A percentile compares a stretch with the other conserved stretches of the same genome.
phyloP scores from a whole-genome alignment of 208 protist species.

The Leishmania mexicana region DNA sequence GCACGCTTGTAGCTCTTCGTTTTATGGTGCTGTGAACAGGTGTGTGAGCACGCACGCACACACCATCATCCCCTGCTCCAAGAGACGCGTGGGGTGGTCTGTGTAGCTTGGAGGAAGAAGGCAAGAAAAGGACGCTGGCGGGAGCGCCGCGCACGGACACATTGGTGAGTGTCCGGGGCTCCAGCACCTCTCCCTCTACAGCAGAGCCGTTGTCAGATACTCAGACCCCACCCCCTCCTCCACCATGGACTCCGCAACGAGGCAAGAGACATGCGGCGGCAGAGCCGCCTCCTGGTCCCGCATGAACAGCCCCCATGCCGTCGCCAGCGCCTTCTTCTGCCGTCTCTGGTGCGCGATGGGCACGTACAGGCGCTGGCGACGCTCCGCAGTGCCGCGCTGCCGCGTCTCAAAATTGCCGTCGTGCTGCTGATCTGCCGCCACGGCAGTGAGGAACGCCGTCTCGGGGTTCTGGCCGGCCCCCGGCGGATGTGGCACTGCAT shows the following conservation, averaged over 20 bases:
- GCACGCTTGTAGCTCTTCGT: neutral
- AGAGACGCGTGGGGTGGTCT: neutral
- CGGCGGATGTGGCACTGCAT: neutral
- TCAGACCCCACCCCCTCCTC: conserved; percentile 50
- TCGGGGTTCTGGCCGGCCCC: neutral
- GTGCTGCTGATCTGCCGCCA: conserved; percentile 8
- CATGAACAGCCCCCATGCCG: conserved; percentile 37
- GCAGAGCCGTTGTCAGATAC: conserved; percentile 61
- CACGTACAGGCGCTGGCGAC: conserved; percentile 53
- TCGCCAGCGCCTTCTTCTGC: conserved; percentile 38
- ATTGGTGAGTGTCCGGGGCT: neutral
- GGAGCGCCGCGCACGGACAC: neutral
- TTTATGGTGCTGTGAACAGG: neutral
- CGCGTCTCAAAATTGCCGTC: conserved; percentile 40
- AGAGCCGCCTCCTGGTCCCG: conserved; percentile 28
- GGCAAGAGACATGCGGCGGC: conserved; percentile 30
- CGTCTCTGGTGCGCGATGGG: conserved; percentile 41
- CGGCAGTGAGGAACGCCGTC: conserved; percentile 4
- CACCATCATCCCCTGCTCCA: neutral
- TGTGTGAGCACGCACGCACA: neutral
- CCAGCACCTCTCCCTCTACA: conserved; percentile 13
- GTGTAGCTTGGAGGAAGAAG: neutral
- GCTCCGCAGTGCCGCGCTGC: conserved; percentile 24
- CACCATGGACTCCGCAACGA: conserved; percentile 51
- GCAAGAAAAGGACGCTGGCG: neutral